Evolutionary conservation across 1,139 yeast genomes (phyloP).

Genomic region (Suhomyces bokatorum): DNA sequence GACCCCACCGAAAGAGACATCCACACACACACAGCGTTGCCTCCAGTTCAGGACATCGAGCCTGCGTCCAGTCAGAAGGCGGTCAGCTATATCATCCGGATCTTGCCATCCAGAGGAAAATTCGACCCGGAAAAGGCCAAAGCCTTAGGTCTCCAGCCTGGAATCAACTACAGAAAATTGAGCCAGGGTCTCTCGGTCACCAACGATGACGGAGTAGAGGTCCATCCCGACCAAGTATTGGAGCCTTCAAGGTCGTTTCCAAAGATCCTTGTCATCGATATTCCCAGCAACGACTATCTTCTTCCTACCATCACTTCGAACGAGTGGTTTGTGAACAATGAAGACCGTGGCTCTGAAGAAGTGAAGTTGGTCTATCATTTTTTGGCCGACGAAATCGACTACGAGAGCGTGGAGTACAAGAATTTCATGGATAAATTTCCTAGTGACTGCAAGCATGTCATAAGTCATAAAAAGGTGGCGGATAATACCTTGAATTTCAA

Average conservation of each 20-base stretch:
- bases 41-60: slow-evolving; percentile 22
- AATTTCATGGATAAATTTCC: slow-evolving; percentile 52
- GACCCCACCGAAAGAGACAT: slow-evolving; percentile 44
- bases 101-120: slow-evolving; percentile 74
- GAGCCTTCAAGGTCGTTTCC: slow-evolving; percentile 60
- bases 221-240: slow-evolving; percentile 72
- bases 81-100: slow-evolving; percentile 60
- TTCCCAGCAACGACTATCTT: slow-evolving; percentile 62
- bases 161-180: slow-evolving; percentile 57
- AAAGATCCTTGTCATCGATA: slow-evolving; percentile 68
- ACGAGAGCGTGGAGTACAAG: slow-evolving; percentile 46
- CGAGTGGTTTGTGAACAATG: slow-evolving; percentile 27
- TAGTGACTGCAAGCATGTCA: slow-evolving; percentile 54
- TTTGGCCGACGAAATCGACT: slow-evolving; percentile 63
- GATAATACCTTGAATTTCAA: slow-evolving; percentile 62
- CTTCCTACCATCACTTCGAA: slow-evolving; percentile 37
- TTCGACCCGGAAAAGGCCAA: slow-evolving; percentile 68
- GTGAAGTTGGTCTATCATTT: slow-evolving; percentile 70
- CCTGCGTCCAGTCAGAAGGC: slow-evolving; percentile 30
- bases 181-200: slow-evolving; percentile 61
- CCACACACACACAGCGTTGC: slow-evolving; percentile 46
- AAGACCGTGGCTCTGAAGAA: slow-evolving; percentile 32
- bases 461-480: slow-evolving; percentile 67
- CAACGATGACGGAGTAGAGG: slow-evolving; percentile 56
- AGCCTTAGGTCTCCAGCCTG: slow-evolving; percentile 68